Evolutionary conservation across 2,329 filamentous ascomycete genomes (phyloP), one percentile per base, ranked within the genome.

Genomic region (Bimuria novae-zelandiae): DNA sequence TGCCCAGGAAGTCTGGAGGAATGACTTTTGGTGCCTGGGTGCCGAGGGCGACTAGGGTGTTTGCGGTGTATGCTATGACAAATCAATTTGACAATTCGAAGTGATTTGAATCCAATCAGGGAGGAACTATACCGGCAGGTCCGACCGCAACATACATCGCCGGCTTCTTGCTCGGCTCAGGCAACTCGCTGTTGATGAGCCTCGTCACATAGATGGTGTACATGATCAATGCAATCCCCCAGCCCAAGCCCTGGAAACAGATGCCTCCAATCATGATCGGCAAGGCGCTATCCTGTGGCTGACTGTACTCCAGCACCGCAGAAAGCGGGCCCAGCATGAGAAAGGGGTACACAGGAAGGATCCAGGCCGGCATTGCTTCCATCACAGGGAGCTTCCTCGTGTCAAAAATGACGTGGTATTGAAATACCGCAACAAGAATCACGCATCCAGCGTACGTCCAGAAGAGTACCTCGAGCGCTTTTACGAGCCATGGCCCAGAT

Each of bases 321-420:
- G 72, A 72, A 41, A 75, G 61, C 0, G 72, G 66, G 4, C 74
- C 74, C 2, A 75, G 65, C 3, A 75, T 66, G 7, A 76, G 59
- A 49, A 75, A 65, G 0, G 74, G 57, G 35, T 68, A 66, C 0
- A 69, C 57, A 4, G 68, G 68, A 0, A 72, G 56, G 7, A 70
- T 64, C 75, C 75, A 77, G 0, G 74, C 71, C 0, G 74, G 73
- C 33, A 75, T 71, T 41, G 75, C 75, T 21, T 75, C 72, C 5
- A 70, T 63, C 11, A 76, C 64, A 37, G 66, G 70, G 14, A 77
- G 62, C 39, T 65, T 55, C 65, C 96, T 92, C 69, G 89, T 85
- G 76, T 88, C 92, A 84, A 97, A 97, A 71, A 97, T 89, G 71
- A 97, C 94, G 75, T 97, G 93, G 79, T 97, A 97, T 82, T 97